Evolutionary conservation across 345 rosid genomes (phyloP), one percentile per base, ranked within the genome.

Genomic region (Citrus australasica): DNA sequence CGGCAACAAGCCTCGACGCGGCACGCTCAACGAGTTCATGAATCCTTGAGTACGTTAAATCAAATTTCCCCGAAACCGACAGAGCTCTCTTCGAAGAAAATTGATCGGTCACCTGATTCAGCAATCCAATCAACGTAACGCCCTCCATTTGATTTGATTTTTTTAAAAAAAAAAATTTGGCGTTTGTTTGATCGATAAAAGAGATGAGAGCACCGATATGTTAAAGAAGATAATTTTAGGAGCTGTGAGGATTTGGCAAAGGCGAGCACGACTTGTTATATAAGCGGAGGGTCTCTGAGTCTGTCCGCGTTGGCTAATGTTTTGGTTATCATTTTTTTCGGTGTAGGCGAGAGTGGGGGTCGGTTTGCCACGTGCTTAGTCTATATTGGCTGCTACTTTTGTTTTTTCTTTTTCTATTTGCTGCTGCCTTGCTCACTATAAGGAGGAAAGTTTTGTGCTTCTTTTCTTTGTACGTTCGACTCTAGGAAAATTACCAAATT

Each of bases 41-140:
- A 73, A 90, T 90, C 28, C 87, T 88, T 71, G 85, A 83, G 71
- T 88, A 80, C 7, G 93, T 84, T 40, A 90, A 75, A 79, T 90
- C 90, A 30, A 88, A 83, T 62, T 87, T 87, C 5, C 93, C 91
- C 0, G 91, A 87, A 5, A 90, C 81, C 0, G 93, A 90, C 10
- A 90, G 64, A 6, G 91, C 91, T 53, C 87, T 81, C 3, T 84
- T 79, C 58, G 78, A 69, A 38, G 91, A 83, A 53, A 90, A 90
- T 33, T 87, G 79, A 35, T 14, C 74, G 80, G 88, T 84, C 71
- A 85, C 89, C 64, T 42, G 53, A 19, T 80, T 69, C 59, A 87
- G 65, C 10, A 90, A 69, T 67, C 89, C 90, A 42, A 89, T 85
- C 28, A 90, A 85, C 6, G 93, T 87, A 51, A 61, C 73, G 76